A percentile compares a stretch with the other conserved stretches of the same genome.
Evolutionary conservation across 2,329 filamentous ascomycete species (phyloP).

Genomic region (Stachybotrys chlorohalonatus): DNA sequence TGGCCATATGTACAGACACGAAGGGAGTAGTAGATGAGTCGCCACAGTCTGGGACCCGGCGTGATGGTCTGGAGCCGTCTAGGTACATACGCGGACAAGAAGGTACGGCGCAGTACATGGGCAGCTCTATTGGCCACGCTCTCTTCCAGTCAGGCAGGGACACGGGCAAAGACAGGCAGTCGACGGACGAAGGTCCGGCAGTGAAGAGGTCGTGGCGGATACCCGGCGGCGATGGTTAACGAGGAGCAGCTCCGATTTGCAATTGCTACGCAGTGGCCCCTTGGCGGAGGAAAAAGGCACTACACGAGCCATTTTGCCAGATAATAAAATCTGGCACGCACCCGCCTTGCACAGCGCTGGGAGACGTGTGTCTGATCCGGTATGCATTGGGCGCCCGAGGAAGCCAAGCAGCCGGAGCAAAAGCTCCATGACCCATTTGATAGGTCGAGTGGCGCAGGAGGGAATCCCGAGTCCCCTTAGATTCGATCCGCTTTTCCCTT

Average conservation of each 20-base stretch:
- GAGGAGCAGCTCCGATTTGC: background rate
- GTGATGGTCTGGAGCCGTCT: background rate
- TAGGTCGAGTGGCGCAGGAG: conserved; percentile 19
- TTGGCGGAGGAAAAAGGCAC: background rate
- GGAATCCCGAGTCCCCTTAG: conserved; percentile 6
- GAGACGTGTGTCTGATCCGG: conserved; percentile 16
- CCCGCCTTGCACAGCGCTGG: conserved; percentile 13
- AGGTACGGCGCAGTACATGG: background rate
- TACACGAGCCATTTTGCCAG: conserved; percentile 20
- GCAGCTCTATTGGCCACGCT: background rate
- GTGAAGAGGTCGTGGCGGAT: background rate
- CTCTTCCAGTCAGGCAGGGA: background rate
- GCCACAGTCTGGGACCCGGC: background rate
- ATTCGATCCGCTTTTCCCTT: conserved; percentile 10
- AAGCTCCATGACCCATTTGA: conserved; percentile 20
- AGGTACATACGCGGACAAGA: background rate
- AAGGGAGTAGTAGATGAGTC: background rate
- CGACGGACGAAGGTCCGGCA: background rate
- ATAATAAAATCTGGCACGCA: conserved; percentile 15
- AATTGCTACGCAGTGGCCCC: conserved; percentile 1
- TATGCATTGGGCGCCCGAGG: conserved; percentile 5
- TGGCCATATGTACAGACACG: background rate
- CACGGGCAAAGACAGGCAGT: background rate
- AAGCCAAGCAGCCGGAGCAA: conserved; percentile 21
- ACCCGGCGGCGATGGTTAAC: background rate